Percentiles rank a stretch among this genome's conserved stretches.
Evolutionary conservation across 2,329 filamentous ascomycete genomes (phyloP).

Genomic region (Pseudogymnoascus destructans): DNA sequence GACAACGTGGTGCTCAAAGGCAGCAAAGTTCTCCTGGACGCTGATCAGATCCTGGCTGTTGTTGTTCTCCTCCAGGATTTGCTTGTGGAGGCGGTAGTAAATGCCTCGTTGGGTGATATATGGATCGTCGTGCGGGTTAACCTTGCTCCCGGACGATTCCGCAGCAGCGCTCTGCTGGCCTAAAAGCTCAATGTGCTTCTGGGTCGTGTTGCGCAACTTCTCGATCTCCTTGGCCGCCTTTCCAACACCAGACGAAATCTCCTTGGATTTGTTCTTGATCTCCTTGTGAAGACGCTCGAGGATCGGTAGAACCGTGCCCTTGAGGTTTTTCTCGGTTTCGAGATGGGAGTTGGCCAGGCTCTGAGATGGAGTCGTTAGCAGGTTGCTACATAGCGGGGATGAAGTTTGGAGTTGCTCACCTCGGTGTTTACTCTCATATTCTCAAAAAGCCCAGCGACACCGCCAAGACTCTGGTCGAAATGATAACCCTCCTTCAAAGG

Average conservation of each 20-base stretch:
- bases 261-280: constrained; percentile 93
- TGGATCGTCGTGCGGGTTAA: constrained; percentile 66
- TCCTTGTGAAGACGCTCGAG: constrained; percentile 87
- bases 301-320: constrained; percentile 71
- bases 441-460: constrained; percentile 81
- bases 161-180: constrained; percentile 73
- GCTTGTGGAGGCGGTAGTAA: constrained; percentile 72
- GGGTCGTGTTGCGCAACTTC: constrained; percentile 70
- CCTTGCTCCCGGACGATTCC: constrained; percentile 59
- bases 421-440: constrained; percentile 86
- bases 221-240: constrained; percentile 86
- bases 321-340: constrained; percentile 85
- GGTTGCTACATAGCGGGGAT: background rate
- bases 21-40: constrained; percentile 79
- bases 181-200: constrained; percentile 92
- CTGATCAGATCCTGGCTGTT: constrained; percentile 81
- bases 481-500: constrained; percentile 84
- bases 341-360: constrained; percentile 76
- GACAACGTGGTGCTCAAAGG: constrained; percentile 79
- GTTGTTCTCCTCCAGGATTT: constrained; percentile 91
- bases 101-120: constrained; percentile 78
- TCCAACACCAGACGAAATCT: constrained; percentile 64
- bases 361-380: constrained; percentile 35
- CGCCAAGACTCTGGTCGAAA: constrained; percentile 81
- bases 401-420: constrained; percentile 29